Evolutionary conservation across 1,139 yeast genomes (phyloP), one percentile per base, ranked within the genome.

Genomic region (Candida sanyaensis): DNA sequence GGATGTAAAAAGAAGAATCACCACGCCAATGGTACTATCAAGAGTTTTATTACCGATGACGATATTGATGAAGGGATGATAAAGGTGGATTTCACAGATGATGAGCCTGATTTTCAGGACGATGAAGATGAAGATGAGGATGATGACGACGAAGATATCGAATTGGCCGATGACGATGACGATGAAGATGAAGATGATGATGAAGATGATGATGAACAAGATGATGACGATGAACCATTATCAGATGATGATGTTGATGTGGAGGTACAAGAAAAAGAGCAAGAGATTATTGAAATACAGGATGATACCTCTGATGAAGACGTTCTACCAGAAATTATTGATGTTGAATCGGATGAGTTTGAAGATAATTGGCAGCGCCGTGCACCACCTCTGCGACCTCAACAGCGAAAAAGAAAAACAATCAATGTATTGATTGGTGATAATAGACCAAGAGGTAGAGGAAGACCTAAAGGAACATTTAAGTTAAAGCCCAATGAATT

Each of bases 381-480:
- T 37, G 36, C 32, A 36, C 33, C 43, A 24, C 31, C 45, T 41
- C 37, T 3, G 3, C 21, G 21, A 3, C 21, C 46, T 17, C 30
- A 45, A 5, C 45, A 44, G 6, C 23, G 42, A n/a, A 50, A 44
- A 12, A 43, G 56, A 28, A 53, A 44, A 34, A 53, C 56, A 3
- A 34, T 51, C 17, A 47, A 47, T 39, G 55, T 52, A 8, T 43
- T 49, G 24, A 24, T 17, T 7, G 46, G 44, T 17, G 50, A 51
- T 24, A 45, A 44, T 27, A 42, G 38, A 32, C 32, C 42, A 36
- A 36, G 57, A 52, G 43, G 58, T 47, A 23, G 61, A 49, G 44
- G 61, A 47, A n/a, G 56, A 49, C 46, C 54, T 26, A 27, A 50
- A 49, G 45, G 60, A 46, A 42, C 55, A 42, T 52, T 53, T 36